Conservation (phyloP, 192 early-diverging fungal species). For the Funneliformis mosseae region DNA sequence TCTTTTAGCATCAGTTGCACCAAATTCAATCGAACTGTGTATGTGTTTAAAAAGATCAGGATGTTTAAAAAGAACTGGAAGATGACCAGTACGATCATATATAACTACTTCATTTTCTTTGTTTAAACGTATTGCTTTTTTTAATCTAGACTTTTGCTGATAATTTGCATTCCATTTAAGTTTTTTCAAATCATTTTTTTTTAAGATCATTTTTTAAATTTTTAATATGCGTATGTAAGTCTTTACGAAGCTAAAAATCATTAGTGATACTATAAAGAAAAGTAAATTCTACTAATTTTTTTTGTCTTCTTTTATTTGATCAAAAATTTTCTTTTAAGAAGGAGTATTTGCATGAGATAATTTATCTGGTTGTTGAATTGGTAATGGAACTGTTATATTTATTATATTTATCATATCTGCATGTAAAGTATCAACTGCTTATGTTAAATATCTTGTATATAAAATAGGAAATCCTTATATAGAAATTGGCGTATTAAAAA, state of each 20-base stretch:
- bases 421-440: neutral
- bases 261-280: too few species aligned
- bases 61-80: neutral
- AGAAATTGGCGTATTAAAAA: neutral
- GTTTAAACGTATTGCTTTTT: neutral
- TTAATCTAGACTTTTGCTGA: neutral
- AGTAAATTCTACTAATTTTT: too few species aligned
- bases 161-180: neutral
- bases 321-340: too few species aligned
- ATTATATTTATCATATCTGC: neutral
- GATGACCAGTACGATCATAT: neutral
- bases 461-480: neutral
- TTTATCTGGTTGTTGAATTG: too few species aligned
- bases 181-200: neutral
- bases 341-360: too few species aligned
- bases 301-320: too few species aligned
- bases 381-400: too few species aligned
- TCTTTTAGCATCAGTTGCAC: constrained; percentile 1
- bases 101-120: neutral
- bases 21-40: neutral
- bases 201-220: neutral
- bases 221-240: neutral
- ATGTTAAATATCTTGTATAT: neutral
- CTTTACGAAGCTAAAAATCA: neutral
- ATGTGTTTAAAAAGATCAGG: neutral